Evolutionary conservation across 495 filamentous ascomycete species (phyloP).

Genomic region (Aspergillus haitiensis): DNA sequence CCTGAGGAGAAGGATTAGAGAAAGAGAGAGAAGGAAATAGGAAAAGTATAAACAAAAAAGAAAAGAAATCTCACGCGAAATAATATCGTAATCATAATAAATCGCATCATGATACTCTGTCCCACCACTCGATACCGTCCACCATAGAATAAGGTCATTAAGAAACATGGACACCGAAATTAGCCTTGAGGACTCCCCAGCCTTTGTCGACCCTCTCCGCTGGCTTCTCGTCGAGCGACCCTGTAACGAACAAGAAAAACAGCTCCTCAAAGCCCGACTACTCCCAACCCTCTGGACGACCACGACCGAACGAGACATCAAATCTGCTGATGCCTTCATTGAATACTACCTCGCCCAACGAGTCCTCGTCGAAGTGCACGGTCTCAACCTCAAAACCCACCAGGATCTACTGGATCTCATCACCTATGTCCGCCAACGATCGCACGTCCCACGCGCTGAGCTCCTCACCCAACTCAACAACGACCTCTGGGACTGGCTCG

Average conservation of each 20-base stretch:
- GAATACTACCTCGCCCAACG: conserved; percentile 13
- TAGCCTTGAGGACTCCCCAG: too few relatives aligned
- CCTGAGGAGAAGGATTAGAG: too few relatives aligned
- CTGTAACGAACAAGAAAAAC: background rate
- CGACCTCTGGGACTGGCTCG: conserved; percentile 2
- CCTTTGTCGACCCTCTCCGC: background rate
- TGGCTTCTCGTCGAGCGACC: background rate
- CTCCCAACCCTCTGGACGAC: conserved; percentile 14
- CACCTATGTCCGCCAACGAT: conserved; percentile 3
- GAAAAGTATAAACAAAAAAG: too few relatives aligned
- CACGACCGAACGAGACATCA: background rate
- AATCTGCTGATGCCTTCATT: conserved; percentile 10
- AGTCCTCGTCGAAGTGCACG: conserved; percentile 12
- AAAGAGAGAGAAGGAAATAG: too few relatives aligned
- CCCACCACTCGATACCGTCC: too few relatives aligned
- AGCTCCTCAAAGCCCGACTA: background rate
- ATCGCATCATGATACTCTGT: too few relatives aligned
- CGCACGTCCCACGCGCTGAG: conserved; percentile 4
- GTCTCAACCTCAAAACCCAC: conserved; percentile 9
- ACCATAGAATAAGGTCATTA: too few relatives aligned
- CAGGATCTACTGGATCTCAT: conserved; percentile 13
- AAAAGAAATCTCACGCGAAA: too few relatives aligned
- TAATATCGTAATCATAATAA: too few relatives aligned
- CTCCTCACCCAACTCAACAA: conserved; percentile 1
- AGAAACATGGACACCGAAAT: too few relatives aligned